A percentile compares a stretch with the other conserved stretches of the same genome.
phyloP scores from a whole-genome alignment of 1,284 basidiomycete genomes.

The Leccinum fallax region DNA sequence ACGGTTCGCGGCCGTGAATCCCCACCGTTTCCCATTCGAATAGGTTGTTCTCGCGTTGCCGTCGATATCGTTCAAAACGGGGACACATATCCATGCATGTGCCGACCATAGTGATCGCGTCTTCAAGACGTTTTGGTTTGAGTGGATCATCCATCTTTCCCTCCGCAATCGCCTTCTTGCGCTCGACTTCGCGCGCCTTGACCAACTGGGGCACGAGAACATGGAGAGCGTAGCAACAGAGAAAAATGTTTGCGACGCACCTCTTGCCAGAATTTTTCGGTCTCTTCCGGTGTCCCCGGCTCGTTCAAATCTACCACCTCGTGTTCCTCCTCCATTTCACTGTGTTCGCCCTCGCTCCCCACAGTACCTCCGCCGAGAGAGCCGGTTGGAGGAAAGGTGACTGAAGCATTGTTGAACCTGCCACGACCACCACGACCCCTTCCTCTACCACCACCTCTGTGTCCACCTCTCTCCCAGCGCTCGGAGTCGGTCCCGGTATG shows the following conservation, averaged over 20 bases:
- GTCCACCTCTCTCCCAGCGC: constrained; percentile 58
- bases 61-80: constrained; percentile 87
- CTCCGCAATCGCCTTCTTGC: constrained; percentile 76
- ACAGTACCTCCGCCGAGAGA: constrained; percentile 29
- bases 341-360: constrained; percentile 35
- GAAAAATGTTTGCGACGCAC: constrained; percentile 42
- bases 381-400: constrained; percentile 30
- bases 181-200: constrained; percentile 73
- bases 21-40: constrained; percentile 86
- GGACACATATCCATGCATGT: constrained; percentile 96
- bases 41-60: constrained; percentile 89
- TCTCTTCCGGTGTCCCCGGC: constrained; percentile 56
- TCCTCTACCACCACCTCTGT: constrained; percentile 43
- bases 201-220: constrained; percentile 50
- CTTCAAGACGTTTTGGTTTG: constrained; percentile 77
- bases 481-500: constrained; percentile 45
- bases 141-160: constrained; percentile 88
- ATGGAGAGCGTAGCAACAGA: constrained; percentile 26
- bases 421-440: constrained; percentile 41
- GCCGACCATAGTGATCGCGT: constrained; percentile 89
- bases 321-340: constrained; percentile 29
- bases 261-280: constrained; percentile 68
- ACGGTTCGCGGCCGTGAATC: constrained; percentile 7
- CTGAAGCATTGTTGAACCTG: constrained; percentile 42
- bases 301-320: constrained; percentile 38